Percentiles rank a stretch among this genome's conserved stretches.
These are phyloP conservation scores for Aspergillus diversus DNA, from an alignment of 495 filamentous ascomycete species.

Conservation along the genomic window DNA sequence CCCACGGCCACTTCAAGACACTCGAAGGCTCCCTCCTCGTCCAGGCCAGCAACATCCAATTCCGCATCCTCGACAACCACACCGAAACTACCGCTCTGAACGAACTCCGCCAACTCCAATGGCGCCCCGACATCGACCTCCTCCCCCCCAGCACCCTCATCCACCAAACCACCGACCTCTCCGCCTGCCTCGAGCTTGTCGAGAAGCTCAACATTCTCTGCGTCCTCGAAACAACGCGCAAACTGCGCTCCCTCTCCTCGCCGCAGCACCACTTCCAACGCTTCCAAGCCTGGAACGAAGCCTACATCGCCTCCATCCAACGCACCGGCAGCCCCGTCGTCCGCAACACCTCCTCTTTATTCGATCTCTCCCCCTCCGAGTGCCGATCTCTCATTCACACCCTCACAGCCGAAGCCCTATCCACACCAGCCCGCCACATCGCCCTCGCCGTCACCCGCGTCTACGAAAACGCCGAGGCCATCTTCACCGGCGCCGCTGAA, in stretches of 20 bases:
- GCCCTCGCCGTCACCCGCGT: constrained; percentile 22
- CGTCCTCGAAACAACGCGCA: neutral
- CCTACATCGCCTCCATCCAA: neutral
- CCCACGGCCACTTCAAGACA: neutral
- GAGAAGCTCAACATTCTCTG: constrained; percentile 4
- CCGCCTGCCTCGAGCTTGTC: neutral
- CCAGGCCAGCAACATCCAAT: neutral
- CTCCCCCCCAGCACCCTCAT: neutral
- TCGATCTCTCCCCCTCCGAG: neutral
- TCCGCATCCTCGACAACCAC: neutral
- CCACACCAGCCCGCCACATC: neutral
- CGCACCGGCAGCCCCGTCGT: constrained; percentile 1
- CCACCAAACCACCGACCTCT: neutral
- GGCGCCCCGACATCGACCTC: constrained; percentile 12
- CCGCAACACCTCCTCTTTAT: neutral
- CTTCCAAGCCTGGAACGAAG: neutral
- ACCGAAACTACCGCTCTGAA: neutral
- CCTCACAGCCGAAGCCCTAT: neutral
- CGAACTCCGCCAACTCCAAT: constrained; percentile 3
- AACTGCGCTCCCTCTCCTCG: neutral
- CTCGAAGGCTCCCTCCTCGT: neutral
- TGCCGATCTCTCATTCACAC: neutral
- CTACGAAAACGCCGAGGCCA: constrained; percentile 11
- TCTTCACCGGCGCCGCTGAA: constrained; percentile 29
- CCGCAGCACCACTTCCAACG: neutral